Base-by-base conservation (phyloP, 164 flowering plant genomes). In the Saururus chinensis region DNA sequence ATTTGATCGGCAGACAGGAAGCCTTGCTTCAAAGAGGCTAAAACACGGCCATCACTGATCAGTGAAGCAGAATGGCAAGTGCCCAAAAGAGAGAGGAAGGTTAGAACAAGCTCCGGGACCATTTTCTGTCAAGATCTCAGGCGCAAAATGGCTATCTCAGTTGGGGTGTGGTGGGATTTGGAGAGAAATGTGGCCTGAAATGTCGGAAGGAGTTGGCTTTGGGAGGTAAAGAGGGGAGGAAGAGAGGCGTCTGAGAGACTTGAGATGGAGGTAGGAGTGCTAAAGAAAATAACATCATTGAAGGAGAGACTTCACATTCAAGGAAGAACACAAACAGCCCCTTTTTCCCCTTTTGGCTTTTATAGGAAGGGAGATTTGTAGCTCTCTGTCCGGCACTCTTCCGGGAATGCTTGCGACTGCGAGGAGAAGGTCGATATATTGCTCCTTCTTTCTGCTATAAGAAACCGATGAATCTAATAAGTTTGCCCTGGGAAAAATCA, bases 221-320 rank as follows among this genome's bases (percentile, higher is more conserved):
- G 73, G 62, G 26, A 37, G 66, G 56, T 77, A 74, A 79, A 74
- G 66, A 64, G 51, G 66, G 67, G 52, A 77, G 71, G 78, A 76
- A 65, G 62, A 68, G 66, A 54, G 75, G 86, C 82, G 84, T 79
- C 77, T 76, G 77, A 60, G 80, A 76, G 74, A 70, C 80, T 84
- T 79, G 71, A 65, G 69, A 74, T 66, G 67, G 62, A 76, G 56
- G 45, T 37, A 49, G 69, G 61, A n/a, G n/a, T n/a, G 55, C 61
- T 59, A 69, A 68, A 65, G 79, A 77, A 80, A 72, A 76, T 73
- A 77, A 73, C 88, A 87, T 85, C 75, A 76, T 82, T 70, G 60
- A 68, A 60, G 62, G 59, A 20, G 65, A 84, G 86, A 67, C 87
- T 87, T 83, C 80, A 81, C 80, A 74, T 74, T 80, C 84, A 89